These are phyloP conservation scores for Rutstroemia sp. DNA, from an alignment of 2,329 filamentous ascomycete species.

Conservation along the genomic window DNA sequence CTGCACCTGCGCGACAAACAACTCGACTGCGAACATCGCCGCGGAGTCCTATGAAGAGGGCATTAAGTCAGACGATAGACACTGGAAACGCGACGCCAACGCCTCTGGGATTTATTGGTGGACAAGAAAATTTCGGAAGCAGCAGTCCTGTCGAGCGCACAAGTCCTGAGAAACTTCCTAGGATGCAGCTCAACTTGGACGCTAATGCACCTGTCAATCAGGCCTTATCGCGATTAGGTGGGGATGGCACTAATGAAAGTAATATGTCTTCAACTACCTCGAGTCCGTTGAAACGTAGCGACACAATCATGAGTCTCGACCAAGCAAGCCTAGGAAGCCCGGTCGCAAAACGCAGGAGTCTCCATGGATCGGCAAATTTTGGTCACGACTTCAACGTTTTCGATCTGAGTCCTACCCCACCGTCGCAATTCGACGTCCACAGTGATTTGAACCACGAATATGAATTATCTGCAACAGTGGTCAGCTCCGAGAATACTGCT, in stretches of 20 bases:
- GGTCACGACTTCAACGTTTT: conserved; percentile 65
- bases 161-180: conserved; percentile 45
- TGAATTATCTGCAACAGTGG: conserved; percentile 38
- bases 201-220: conserved; percentile 43
- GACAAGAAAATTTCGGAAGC: conserved; percentile 36
- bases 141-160: conserved; percentile 41
- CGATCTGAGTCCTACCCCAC: conserved; percentile 45
- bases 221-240: conserved; percentile 40
- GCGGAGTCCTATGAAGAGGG: conserved; percentile 75
- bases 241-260: conserved; percentile 36
- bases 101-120: conserved; percentile 19
- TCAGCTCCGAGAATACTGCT: conserved; percentile 19
- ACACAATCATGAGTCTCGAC: conserved; percentile 83
- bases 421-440: conserved; percentile 43
- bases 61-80: conserved; percentile 58
- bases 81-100: conserved; percentile 57
- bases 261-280: conserved; percentile 50
- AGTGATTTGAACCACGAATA: conserved; percentile 46
- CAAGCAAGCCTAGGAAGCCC: conserved; percentile 73
- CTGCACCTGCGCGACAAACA: conserved; percentile 46
- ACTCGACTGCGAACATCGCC: conserved; percentile 64
- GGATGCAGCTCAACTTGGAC: conserved; percentile 40
- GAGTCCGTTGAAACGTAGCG: conserved; percentile 86
- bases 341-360: conserved; percentile 81
- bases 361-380: conserved; percentile 67